Evolutionary conservation across 805 yeast species (phyloP), one percentile per base, ranked within the genome.

Genomic region (Wickerhamomyces silvicola): DNA sequence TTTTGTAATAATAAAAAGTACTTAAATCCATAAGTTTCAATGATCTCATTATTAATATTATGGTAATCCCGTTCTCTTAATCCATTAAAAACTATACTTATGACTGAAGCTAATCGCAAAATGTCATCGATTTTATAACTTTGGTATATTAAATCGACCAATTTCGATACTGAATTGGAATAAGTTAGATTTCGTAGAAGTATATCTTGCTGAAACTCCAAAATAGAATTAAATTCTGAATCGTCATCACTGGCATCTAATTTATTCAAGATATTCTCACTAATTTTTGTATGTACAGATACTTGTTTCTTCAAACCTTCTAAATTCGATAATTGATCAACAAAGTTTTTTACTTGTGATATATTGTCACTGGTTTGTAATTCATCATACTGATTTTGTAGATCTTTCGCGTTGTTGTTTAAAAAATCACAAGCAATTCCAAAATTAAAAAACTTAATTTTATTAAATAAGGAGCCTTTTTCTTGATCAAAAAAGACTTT

Each of bases 381-480:
- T 31, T 62, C 63, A 32, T 79, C 85, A 50, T 76, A 84, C 46
- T 78, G 78, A 5, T 62, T 59, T 52, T 86, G 94, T 27, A 92
- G 60, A 28, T 66, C 59, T 41, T 74, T 78, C 0, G 97, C 97
- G 35, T 76, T 62, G 17, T 62, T 54, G 52, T 86, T 88, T 27
- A 92, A 64, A 17, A 68, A 66, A 6, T 74, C 69, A 2, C 97
- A 97, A 22, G 88, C 79, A 17, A 77, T 68, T 2, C 88, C 81
- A 55, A 92, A 88, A 41, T 87, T 87, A 35, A 77, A 57, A 48
- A 75, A 73, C 39, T 76, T 72, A 11, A 88, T 62, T 6, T 66
- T 54, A 3, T 58, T 59, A 43, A 63, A 73, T 6, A 79, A 59
- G 9, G 64, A 60, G 4, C 50, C 54, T 22, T 58, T 59, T 12